Evolutionary conservation across 1,139 yeast genomes (phyloP).

Genomic region (Candida anutae): DNA sequence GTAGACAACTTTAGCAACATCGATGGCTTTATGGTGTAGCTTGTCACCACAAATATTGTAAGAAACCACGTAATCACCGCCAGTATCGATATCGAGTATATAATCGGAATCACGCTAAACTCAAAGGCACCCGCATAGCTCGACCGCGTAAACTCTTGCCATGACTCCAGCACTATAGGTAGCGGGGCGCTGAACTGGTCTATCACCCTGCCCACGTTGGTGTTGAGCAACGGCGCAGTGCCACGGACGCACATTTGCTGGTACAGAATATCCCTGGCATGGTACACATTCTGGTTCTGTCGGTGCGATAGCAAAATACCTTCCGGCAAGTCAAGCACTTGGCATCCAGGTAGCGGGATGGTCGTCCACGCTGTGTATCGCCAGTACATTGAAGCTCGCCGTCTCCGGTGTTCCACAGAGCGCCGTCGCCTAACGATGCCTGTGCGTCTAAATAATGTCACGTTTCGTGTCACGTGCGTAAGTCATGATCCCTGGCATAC

Average conservation of each 20-base stretch:
- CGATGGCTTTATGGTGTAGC: constrained; percentile 49
- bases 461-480: too few relatives aligned
- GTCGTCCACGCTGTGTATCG: constrained; percentile 20
- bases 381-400: constrained; percentile 36
- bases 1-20: constrained; percentile 39
- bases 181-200: constrained; percentile 21
- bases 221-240: constrained; percentile 35
- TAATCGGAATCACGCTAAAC: constrained; percentile 51
- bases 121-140: constrained; percentile 37
- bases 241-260: constrained; percentile 30
- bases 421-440: too few relatives aligned
- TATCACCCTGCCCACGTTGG: constrained; percentile 28
- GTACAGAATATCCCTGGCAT: constrained; percentile 19
- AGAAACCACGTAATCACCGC: constrained; percentile 60
- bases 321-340: constrained; percentile 19
- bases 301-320: constrained; percentile 30
- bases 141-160: constrained; percentile 29
- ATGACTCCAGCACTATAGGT: constrained; percentile 32
- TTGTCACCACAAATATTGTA: constrained; percentile 56
- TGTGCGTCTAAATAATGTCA: too few relatives aligned
- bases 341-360: constrained; percentile 25
- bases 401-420: too few relatives aligned
- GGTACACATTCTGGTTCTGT: constrained; percentile 12
- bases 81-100: constrained; percentile 57
- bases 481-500: too few relatives aligned